Evolutionary conservation across 345 rosid species (phyloP).

Genomic region (Linum tenue): DNA sequence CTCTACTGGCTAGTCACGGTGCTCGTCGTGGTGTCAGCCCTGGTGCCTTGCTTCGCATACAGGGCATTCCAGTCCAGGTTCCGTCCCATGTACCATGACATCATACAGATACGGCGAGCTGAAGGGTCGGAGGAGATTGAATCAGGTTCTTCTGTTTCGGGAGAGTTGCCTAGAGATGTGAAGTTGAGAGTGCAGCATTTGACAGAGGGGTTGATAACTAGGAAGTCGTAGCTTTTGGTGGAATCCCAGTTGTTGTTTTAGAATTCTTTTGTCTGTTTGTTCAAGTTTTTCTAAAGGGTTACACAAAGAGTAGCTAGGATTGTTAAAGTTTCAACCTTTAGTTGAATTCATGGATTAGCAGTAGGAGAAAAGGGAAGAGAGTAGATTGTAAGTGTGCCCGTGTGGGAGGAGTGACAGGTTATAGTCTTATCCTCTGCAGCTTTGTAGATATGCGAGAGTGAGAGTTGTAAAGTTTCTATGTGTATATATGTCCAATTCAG

Average conservation of each 20-base stretch:
- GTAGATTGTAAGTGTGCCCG: too few relatives aligned
- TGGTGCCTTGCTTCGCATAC: slow-evolving; percentile 63
- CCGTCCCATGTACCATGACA: slow-evolving; percentile 72
- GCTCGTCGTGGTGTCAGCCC: slow-evolving; percentile 50
- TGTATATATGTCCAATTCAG: too few relatives aligned
- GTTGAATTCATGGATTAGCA: too few relatives aligned
- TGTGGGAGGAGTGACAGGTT: too few relatives aligned
- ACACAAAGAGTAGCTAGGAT: too few relatives aligned
- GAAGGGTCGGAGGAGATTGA: slow-evolving; percentile 12
- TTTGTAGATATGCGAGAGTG: too few relatives aligned
- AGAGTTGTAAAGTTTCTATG: too few relatives aligned
- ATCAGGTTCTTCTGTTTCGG: slow-evolving; percentile 3
- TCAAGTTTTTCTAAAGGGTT: background rate
- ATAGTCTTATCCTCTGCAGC: too few relatives aligned
- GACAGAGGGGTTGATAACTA: slow-evolving; percentile 23
- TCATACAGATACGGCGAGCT: slow-evolving; percentile 29
- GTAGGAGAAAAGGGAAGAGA: too few relatives aligned
- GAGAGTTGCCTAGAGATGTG: slow-evolving; percentile 34
- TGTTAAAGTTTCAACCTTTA: too few relatives aligned
- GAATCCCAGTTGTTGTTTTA: background rate
- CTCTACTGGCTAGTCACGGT: slow-evolving; percentile 58
- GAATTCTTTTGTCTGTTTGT: background rate
- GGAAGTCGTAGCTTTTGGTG: slow-evolving; percentile 22
- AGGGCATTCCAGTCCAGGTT: slow-evolving; percentile 63
- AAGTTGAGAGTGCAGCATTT: slow-evolving; percentile 38